phyloP scores from a whole-genome alignment of 163 green algal species.

The Trebouxia gelatinosa region DNA sequence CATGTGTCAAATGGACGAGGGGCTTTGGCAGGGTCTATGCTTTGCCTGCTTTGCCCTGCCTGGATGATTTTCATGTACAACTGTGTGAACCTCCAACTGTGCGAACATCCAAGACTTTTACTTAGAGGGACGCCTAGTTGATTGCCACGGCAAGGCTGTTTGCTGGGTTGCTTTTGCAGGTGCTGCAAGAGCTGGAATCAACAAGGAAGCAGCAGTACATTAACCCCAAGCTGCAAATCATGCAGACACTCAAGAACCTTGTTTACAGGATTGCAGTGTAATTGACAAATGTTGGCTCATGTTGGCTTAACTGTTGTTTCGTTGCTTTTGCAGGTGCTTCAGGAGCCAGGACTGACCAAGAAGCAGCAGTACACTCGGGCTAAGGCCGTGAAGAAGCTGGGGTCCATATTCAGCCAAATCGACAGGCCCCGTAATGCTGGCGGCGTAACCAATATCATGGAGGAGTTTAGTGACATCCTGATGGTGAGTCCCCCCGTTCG shows the following conservation, averaged over 20 bases:
- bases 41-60: neutral
- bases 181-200: too few relatives aligned
- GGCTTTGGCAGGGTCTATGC: conserved; percentile 10
- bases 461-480: conserved; percentile 18
- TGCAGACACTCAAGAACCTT: neutral
- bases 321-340: conserved; percentile 17
- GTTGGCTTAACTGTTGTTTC: neutral
- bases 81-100: too few relatives aligned
- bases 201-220: too few relatives aligned
- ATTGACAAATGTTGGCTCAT: neutral
- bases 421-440: conserved; percentile 1
- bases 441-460: conserved; percentile 17
- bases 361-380: conserved; percentile 33
- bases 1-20: too few relatives aligned
- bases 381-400: conserved; percentile 45
- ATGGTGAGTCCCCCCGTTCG: neutral
- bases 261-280: neutral
- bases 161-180: too few relatives aligned
- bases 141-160: too few relatives aligned
- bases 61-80: too few relatives aligned
- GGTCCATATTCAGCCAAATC: conserved; percentile 44
- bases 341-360: conserved; percentile 23
- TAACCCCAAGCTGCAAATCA: neutral
- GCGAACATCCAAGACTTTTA: too few relatives aligned
- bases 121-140: too few relatives aligned